Conservation (phyloP, 345 rosid species). For the Acer negundo region DNA sequence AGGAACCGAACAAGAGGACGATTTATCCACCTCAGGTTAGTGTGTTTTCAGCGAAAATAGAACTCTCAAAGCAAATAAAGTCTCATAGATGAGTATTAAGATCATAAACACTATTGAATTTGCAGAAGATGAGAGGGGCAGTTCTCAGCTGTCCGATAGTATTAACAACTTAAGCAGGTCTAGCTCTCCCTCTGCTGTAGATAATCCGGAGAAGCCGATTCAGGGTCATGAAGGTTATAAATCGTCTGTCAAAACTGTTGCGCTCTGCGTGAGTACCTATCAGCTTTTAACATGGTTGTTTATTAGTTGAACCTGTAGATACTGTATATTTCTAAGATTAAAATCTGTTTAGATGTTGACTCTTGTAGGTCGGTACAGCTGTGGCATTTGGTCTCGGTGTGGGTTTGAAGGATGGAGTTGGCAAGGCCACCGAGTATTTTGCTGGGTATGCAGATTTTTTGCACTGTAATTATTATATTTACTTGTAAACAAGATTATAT, state of each 20-base stretch:
- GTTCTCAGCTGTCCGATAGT: conserved; percentile 33
- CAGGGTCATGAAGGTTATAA: conserved; percentile 39
- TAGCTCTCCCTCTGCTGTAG: conserved; percentile 26
- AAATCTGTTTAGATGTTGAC: conserved; percentile 20
- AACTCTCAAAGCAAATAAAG: not conserved
- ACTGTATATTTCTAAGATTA: conserved; percentile 14
- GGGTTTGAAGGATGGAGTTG: conserved; percentile 75
- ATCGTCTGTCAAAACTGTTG: conserved; percentile 75
- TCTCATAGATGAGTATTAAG: not conserved
- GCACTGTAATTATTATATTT: not conserved
- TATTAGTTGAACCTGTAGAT: conserved; percentile 13
- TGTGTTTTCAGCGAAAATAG: not conserved
- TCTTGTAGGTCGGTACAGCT: conserved; percentile 62
- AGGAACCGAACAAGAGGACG: conserved; percentile 58
- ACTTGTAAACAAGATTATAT: not conserved
- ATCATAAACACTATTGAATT: not conserved
- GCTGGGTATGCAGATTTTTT: conserved; percentile 61
- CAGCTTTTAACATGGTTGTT: conserved; percentile 3
- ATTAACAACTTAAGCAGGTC: conserved; percentile 21
- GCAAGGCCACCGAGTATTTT: conserved; percentile 87
- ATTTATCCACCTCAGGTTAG: conserved; percentile 57
- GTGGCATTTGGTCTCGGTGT: conserved; percentile 82
- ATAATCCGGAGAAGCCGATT: conserved; percentile 32
- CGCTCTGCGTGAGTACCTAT: conserved; percentile 66
- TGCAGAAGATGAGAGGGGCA: conserved; percentile 50